Percentiles rank a stretch among this genome's conserved stretches.
phyloP scores from a whole-genome alignment of 805 yeast genomes.

The Yarrowia sp. region DNA sequence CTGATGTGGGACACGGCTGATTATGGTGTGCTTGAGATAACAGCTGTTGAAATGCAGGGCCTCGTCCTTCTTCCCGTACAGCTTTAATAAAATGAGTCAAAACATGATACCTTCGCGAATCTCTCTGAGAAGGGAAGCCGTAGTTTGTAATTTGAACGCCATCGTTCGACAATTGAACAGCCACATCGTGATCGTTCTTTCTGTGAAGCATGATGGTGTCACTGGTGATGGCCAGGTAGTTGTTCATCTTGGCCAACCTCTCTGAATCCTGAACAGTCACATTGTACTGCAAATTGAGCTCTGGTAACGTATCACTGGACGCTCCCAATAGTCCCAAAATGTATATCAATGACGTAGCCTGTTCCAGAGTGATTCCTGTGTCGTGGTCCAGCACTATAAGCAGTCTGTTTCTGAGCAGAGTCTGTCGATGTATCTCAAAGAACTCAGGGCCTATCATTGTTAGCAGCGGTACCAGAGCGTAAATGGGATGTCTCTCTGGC shows the following conservation, averaged over 20 bases:
- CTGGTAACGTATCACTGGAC: slow-evolving; percentile 7
- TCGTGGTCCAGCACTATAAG: slow-evolving; percentile 27
- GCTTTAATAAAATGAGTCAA: slow-evolving; percentile 33
- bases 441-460: slow-evolving; percentile 9
- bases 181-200: slow-evolving; percentile 11
- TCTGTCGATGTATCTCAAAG: slow-evolving; percentile 28
- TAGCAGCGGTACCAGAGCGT: slow-evolving; percentile 16
- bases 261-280: slow-evolving; percentile 18
- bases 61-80: slow-evolving; percentile 21
- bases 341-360: slow-evolving; percentile 19
- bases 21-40: slow-evolving; percentile 17
- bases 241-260: slow-evolving; percentile 19
- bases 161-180: slow-evolving; percentile 4
- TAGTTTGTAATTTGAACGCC: slow-evolving; percentile 18
- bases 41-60: slow-evolving; percentile 15
- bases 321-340: slow-evolving; percentile 32
- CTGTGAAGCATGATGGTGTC: slow-evolving; percentile 28
- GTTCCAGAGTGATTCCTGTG: slow-evolving; percentile 15
- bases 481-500: slow-evolving; percentile 29
- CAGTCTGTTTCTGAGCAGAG: slow-evolving; percentile 20
- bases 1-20: not conserved
- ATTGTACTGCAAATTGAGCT: slow-evolving; percentile 14
- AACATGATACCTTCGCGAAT: slow-evolving; percentile 28
- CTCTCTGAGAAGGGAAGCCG: slow-evolving; percentile 10
- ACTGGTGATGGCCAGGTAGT: slow-evolving; percentile 31